Conservation (phyloP, 2,329 filamentous ascomycete species). For the Paecilomyces dactylethromorphus region DNA sequence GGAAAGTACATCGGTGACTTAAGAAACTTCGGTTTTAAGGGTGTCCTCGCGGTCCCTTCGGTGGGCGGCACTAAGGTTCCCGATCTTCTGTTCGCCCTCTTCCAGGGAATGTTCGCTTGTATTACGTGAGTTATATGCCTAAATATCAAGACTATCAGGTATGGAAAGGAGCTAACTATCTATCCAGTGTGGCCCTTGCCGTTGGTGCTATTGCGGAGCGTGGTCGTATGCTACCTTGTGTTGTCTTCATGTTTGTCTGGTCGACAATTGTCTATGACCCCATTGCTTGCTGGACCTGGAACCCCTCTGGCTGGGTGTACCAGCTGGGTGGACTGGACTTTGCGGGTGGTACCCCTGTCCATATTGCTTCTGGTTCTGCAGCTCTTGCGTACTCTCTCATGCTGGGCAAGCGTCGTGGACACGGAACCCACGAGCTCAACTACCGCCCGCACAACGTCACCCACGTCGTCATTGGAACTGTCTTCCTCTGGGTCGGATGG, state of each 20-base stretch:
- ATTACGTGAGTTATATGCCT: conserved; percentile 61
- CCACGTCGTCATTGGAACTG: conserved; percentile 84
- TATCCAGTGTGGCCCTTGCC: conserved; percentile 65
- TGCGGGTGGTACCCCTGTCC: conserved; percentile 83
- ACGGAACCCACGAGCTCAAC: conserved; percentile 82
- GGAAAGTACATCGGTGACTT: conserved; percentile 72
- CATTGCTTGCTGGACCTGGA: conserved; percentile 95
- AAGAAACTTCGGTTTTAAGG: conserved; percentile 69
- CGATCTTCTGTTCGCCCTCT: conserved; percentile 77
- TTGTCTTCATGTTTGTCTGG: conserved; percentile 93
- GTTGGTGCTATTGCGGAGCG: conserved; percentile 81
- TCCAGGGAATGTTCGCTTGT: conserved; percentile 55
- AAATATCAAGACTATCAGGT: neutral
- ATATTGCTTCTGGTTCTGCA: conserved; percentile 75
- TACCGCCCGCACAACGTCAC: conserved; percentile 91
- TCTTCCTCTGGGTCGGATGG: conserved; percentile 94
- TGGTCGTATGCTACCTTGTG: conserved; percentile 78
- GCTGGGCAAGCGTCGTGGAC: conserved; percentile 77
- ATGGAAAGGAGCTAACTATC: conserved; percentile 5
- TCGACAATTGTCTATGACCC: conserved; percentile 84
- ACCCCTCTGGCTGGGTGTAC: conserved; percentile 71
- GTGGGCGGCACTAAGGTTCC: conserved; percentile 68
- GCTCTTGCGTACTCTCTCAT: conserved; percentile 87
- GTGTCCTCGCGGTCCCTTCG: conserved; percentile 68
- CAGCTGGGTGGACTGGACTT: conserved; percentile 79